Base-by-base conservation (phyloP, 116 monocot genomes). In the Trichopus zeylanicus region DNA sequence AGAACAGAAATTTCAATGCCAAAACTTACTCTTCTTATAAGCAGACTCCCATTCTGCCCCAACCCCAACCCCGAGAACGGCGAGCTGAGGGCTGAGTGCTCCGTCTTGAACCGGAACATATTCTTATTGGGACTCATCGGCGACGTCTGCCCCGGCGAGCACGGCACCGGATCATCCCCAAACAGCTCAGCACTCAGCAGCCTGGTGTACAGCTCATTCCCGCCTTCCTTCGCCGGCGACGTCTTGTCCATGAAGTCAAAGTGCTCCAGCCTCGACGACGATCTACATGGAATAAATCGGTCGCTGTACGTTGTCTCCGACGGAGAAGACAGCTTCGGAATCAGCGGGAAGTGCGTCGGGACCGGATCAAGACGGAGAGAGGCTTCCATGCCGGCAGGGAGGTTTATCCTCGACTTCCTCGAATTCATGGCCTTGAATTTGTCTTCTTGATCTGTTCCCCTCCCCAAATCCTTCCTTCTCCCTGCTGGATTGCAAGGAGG, bases 281-380 rank as follows among this genome's bases (percentile, higher is more conserved):
- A 75, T 13, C 95, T 38, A 73, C 90, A 90, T 3, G 95, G 95
- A 55, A 97, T 90, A 74, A 97, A 97, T 5, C 95, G 55, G 56
- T 97, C 95, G 73, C 95, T 79, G 70, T 97, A 97, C 1, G 81
- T 87, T 1, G 86, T 81, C 60, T 97, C 90, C 24, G 81, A 84
- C 0, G 90, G 95, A 21, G 95, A 97, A 0, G 88, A 65, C 23
- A 79, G 70, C 55, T 81, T 81, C n/a, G 82, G 76, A 6, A 74
- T 61, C 9, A 67, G 60, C 4, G 83, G 65, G 69, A 74, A 74
- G 47, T 63, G 70, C 57, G 69, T 28, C 4, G 78, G 72, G 13
- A 72, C 46, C 37, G 85, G 54, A 29, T 83, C 81, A 31, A 95
- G 71, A 5, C 75, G 83, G 57, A 95, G 78, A 5, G 74, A 71